Conservation (phyloP, 2,329 filamentous ascomycete genomes). For the Colletotrichum tamarilloi region DNA sequence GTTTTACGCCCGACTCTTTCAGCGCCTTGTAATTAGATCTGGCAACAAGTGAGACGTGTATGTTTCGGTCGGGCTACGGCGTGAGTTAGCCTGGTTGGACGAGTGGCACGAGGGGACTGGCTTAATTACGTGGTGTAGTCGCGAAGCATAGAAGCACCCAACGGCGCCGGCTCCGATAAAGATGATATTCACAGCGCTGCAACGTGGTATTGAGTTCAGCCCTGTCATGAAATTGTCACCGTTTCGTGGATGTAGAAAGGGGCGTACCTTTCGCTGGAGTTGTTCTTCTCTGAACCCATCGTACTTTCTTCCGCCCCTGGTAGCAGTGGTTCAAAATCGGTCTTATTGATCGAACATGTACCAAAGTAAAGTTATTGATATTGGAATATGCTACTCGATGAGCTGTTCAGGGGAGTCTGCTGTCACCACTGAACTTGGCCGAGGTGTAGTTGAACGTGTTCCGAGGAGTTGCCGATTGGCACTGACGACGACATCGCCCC, state of each 20-base stretch:
- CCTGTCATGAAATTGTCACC: not conserved
- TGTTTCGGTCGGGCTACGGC: slow-evolving; percentile 57
- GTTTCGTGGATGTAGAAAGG: not conserved
- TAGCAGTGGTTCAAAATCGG: not conserved
- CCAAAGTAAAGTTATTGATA: not conserved
- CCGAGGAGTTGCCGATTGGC: slow-evolving; percentile 5
- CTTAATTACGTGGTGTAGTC: slow-evolving; percentile 66
- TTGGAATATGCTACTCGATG: not conserved
- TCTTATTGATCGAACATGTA: not conserved
- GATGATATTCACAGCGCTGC: slow-evolving; percentile 66
- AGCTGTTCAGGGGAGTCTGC: not conserved
- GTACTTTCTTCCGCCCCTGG: not conserved
- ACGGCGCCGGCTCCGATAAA: slow-evolving; percentile 79
- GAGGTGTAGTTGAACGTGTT: not conserved
- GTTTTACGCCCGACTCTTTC: slow-evolving; percentile 67
- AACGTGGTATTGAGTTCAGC: not conserved
- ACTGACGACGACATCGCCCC: not conserved
- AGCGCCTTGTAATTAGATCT: slow-evolving; percentile 79
- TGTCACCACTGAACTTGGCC: not conserved
- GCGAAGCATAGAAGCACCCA: slow-evolving; percentile 78
- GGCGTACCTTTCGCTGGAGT: slow-evolving; percentile 12
- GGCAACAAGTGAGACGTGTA: slow-evolving; percentile 76
- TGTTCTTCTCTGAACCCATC: not conserved
- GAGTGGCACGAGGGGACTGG: slow-evolving; percentile 29
- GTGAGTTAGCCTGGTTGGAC: slow-evolving; percentile 25